These are phyloP conservation scores for Komagataella pseudopastoris DNA, from an alignment of 805 yeast species.

Conservation along the genomic window DNA sequence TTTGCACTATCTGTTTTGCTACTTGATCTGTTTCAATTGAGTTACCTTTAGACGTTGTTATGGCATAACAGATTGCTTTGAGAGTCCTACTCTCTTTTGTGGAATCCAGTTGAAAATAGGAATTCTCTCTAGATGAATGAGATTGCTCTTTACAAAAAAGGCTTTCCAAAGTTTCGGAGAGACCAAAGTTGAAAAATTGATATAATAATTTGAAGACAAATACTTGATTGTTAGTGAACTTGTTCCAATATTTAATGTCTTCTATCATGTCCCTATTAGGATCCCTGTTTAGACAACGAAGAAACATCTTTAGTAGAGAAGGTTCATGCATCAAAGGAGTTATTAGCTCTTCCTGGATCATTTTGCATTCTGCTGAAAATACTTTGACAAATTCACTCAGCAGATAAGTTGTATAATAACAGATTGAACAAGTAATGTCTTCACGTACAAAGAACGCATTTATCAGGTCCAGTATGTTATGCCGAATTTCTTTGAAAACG, in stretches of 20 bases:
- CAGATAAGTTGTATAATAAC: background rate
- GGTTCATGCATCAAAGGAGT: background rate
- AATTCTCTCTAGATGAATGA: background rate
- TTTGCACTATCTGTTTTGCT: background rate
- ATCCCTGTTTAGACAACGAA: background rate
- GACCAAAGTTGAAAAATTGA: background rate
- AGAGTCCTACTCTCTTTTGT: background rate
- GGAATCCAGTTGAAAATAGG: background rate
- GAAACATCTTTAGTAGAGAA: background rate
- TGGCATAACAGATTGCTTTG: background rate
- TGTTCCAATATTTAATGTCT: background rate
- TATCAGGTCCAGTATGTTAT: background rate
- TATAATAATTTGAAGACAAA: background rate
- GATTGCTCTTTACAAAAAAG: background rate
- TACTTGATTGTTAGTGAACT: background rate
- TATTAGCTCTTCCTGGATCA: background rate
- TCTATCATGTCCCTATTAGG: background rate
- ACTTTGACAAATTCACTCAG: background rate
- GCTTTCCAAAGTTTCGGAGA: background rate
- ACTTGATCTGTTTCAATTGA: background rate
- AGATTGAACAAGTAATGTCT: background rate
- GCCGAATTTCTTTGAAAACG: background rate
- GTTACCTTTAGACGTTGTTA: background rate
- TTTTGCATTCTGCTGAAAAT: background rate
- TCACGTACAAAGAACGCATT: background rate